Conservation (phyloP, 2,329 filamentous ascomycete genomes). For the Curvularia spicifera region DNA sequence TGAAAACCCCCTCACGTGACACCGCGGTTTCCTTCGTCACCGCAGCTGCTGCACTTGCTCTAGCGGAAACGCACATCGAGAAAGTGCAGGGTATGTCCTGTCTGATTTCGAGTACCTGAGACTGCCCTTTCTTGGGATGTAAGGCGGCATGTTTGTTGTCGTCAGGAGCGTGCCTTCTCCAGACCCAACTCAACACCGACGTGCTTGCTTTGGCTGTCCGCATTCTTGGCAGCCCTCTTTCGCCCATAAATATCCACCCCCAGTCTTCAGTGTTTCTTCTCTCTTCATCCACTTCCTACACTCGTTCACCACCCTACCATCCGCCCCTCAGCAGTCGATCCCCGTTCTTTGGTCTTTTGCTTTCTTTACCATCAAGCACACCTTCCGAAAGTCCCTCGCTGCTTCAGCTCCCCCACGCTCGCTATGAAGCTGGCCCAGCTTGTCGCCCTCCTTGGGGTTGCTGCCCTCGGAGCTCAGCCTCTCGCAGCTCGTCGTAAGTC, state of each 20-base stretch:
- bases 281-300: slow-evolving; percentile 31
- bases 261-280: slow-evolving; percentile 14
- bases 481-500: slow-evolving; percentile 31
- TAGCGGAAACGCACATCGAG: neutral
- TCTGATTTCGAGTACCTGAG: neutral
- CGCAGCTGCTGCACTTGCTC: slow-evolving; percentile 6
- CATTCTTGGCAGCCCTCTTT: slow-evolving; percentile 28
- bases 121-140: slow-evolving; percentile 2
- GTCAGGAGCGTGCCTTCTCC: slow-evolving; percentile 24
- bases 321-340: slow-evolving; percentile 15
- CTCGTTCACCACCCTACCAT: slow-evolving; percentile 30
- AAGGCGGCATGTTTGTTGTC: slow-evolving; percentile 26
- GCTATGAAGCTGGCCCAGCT: slow-evolving; percentile 40
- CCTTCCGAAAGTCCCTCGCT: slow-evolving; percentile 18
- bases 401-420: slow-evolving; percentile 22
- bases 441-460: slow-evolving; percentile 33
- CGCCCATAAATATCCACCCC: slow-evolving; percentile 16
- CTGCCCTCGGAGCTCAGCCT: slow-evolving; percentile 29
- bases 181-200: neutral
- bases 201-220: slow-evolving; percentile 15
- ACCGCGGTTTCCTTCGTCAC: neutral
- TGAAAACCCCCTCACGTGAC: neutral
- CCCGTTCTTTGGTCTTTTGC: slow-evolving; percentile 23
- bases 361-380: slow-evolving; percentile 24
- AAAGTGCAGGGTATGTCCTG: neutral